Conservation (phyloP, 108 stramenopile genomes). For the Pinguiococcus pyrenoidosus region DNA sequence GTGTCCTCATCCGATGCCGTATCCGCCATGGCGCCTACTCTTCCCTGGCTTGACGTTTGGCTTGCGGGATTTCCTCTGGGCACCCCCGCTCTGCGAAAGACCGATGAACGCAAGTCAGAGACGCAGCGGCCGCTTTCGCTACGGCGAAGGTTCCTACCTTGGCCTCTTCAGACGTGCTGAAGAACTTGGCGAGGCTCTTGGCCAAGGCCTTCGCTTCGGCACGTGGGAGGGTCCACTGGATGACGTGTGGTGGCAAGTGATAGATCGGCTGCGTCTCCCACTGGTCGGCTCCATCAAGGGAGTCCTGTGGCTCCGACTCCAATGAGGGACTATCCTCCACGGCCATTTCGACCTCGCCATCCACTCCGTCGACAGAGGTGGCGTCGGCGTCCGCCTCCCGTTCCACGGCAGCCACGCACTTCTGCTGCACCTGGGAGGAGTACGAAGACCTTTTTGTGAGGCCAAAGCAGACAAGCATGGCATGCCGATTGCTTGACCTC, state of each 20-base stretch:
- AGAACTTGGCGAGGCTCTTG: constrained; percentile 43
- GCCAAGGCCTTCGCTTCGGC: constrained; percentile 53
- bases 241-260: constrained; percentile 47
- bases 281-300: constrained; percentile 16
- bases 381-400: constrained; percentile 5
- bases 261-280: constrained; percentile 54
- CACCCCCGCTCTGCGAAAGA: too few relatives aligned
- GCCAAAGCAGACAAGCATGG: too few relatives aligned
- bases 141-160: too few relatives aligned
- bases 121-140: constrained; percentile 27
- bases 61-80: constrained; percentile 50
- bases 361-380: background rate
- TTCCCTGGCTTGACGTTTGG: constrained; percentile 58
- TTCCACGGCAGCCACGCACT: background rate
- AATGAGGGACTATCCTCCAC: too few relatives aligned
- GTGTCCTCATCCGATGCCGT: constrained; percentile 65
- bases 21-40: constrained; percentile 55
- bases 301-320: too few relatives aligned
- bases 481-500: too few relatives aligned
- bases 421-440: too few relatives aligned
- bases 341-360: background rate
- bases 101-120: too few relatives aligned
- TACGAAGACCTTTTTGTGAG: too few relatives aligned
- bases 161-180: too few relatives aligned
- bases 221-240: constrained; percentile 44